phyloP scores from a whole-genome alignment of 495 filamentous ascomycete species.

The Penicillium herquei region DNA sequence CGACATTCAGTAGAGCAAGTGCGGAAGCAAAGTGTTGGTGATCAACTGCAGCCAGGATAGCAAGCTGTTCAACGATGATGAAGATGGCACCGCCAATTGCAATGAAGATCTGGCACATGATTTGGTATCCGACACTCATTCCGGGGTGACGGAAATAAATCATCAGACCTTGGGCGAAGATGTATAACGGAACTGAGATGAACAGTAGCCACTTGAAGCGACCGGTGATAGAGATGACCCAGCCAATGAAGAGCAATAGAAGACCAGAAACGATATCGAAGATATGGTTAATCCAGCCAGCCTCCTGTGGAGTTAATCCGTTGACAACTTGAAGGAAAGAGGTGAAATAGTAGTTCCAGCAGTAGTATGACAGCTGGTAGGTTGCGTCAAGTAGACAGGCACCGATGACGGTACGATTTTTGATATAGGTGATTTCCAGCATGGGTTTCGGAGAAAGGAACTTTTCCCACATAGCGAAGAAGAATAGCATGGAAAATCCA shows the following conservation, averaged over 20 bases:
- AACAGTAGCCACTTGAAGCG: conserved; percentile 51
- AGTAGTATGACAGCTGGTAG: conserved; percentile 50
- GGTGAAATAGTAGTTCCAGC: conserved; percentile 48
- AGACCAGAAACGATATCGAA: conserved; percentile 48
- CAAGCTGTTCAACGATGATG: conserved; percentile 61
- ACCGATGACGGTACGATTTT: conserved; percentile 50
- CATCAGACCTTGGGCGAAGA: conserved; percentile 56
- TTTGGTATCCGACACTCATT: conserved; percentile 57
- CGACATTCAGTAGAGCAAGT: conserved; percentile 59
- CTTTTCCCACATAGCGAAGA: conserved; percentile 56
- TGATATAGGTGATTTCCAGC: conserved; percentile 48
- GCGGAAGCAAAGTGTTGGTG: conserved; percentile 65
- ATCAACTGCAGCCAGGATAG: conserved; percentile 58
- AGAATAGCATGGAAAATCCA: conserved; percentile 49
- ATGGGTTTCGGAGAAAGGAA: conserved; percentile 50
- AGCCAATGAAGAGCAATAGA: conserved; percentile 42
- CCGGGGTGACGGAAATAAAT: conserved; percentile 60
- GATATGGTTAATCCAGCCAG: conserved; percentile 50
- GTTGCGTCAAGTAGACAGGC: conserved; percentile 53
- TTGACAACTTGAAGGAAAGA: conserved; percentile 69
- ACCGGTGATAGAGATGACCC: conserved; percentile 50
- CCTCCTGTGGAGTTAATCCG: conserved; percentile 47
- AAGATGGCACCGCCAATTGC: conserved; percentile 59
- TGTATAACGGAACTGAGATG: conserved; percentile 56
- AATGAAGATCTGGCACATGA: conserved; percentile 73